Percentiles rank a stretch among this genome's conserved stretches.
phyloP scores from a whole-genome alignment of 1,284 basidiomycete genomes.

The Peniophora sp. region DNA sequence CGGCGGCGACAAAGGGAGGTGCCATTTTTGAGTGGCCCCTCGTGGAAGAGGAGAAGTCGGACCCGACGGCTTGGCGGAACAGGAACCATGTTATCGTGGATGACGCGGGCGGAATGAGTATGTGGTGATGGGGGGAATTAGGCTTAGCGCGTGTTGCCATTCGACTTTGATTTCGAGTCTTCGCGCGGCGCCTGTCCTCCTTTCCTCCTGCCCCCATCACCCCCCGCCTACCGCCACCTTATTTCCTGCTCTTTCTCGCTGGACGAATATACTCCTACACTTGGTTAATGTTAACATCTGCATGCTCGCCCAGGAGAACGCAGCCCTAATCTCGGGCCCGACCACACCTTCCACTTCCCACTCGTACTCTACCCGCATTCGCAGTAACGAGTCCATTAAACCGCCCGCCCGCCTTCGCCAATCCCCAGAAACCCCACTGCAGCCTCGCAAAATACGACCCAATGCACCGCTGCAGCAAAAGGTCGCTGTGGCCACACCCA shows the following conservation, averaged over 20 bases:
- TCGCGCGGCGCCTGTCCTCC: constrained; percentile 12
- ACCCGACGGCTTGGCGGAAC: too few species aligned
- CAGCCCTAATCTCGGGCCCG: constrained; percentile 12
- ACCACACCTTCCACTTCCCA: constrained; percentile 18
- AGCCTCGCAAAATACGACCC: constrained; percentile 30
- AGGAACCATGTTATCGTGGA: too few species aligned
- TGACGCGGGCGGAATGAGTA: too few species aligned
- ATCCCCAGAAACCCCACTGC: constrained; percentile 26
- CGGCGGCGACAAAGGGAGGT: too few species aligned
- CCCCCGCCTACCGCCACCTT: constrained; percentile 15
- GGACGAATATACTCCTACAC: constrained; percentile 25
- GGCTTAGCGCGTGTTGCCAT: too few species aligned
- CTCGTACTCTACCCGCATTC: constrained; percentile 49
- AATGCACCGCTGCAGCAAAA: constrained; percentile 6
- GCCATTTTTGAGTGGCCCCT: too few species aligned
- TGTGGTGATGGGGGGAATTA: too few species aligned
- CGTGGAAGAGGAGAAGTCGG: too few species aligned
- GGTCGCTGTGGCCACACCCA: constrained; percentile 5
- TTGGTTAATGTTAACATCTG: constrained; percentile 15
- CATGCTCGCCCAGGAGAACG: constrained; percentile 8
- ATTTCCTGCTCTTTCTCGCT: constrained; percentile 23
- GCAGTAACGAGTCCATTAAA: constrained; percentile 42
- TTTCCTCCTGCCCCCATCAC: constrained; percentile 22
- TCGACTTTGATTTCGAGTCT: constrained; percentile 18
- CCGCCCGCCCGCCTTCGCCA: constrained; percentile 42